phyloP scores from a whole-genome alignment of 2,329 filamentous ascomycete genomes.

The Hypoxylon sp. region DNA sequence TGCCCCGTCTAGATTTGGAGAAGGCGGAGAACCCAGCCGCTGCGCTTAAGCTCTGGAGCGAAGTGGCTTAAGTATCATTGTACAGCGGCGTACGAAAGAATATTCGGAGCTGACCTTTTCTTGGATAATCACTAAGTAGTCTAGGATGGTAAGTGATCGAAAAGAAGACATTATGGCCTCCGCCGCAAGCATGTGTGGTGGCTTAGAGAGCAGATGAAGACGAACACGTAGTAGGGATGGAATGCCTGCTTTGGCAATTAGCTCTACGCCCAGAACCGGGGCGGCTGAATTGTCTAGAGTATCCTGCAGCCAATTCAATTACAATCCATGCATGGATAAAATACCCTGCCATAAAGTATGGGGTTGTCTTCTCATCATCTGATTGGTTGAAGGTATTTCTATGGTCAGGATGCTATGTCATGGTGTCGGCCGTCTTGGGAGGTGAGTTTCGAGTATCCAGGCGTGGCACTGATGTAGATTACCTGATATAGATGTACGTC shows the following conservation, averaged over 20 bases:
- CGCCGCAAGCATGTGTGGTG: neutral
- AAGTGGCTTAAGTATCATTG: neutral
- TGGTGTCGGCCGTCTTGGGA: slow-evolving; percentile 10
- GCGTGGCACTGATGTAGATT: neutral
- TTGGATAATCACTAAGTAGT: neutral
- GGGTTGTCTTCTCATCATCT: slow-evolving; percentile 11
- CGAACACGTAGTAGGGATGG: slow-evolving; percentile 2
- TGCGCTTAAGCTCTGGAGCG: neutral
- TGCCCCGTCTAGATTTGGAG: slow-evolving; percentile 18
- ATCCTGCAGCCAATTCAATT: slow-evolving; percentile 22
- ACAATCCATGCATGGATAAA: slow-evolving; percentile 37
- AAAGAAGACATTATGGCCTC: neutral
- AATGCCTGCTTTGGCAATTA: slow-evolving; percentile 39
- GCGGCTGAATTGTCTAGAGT: slow-evolving; percentile 43
- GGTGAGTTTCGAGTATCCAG: neutral
- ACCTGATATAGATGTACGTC: neutral
- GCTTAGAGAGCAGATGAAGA: neutral
- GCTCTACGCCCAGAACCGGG: slow-evolving; percentile 30
- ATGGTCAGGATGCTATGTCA: neutral
- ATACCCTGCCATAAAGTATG: slow-evolving; percentile 19
- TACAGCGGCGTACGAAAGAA: neutral
- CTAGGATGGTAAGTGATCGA: neutral
- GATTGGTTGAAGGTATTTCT: slow-evolving; percentile 24
- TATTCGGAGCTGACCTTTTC: neutral
- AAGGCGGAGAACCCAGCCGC: slow-evolving; percentile 37